A percentile compares a stretch with the other conserved stretches of the same genome.
Evolutionary conservation across 352 stramenopile genomes (phyloP).

Genomic region (Phytophthora quininea): DNA sequence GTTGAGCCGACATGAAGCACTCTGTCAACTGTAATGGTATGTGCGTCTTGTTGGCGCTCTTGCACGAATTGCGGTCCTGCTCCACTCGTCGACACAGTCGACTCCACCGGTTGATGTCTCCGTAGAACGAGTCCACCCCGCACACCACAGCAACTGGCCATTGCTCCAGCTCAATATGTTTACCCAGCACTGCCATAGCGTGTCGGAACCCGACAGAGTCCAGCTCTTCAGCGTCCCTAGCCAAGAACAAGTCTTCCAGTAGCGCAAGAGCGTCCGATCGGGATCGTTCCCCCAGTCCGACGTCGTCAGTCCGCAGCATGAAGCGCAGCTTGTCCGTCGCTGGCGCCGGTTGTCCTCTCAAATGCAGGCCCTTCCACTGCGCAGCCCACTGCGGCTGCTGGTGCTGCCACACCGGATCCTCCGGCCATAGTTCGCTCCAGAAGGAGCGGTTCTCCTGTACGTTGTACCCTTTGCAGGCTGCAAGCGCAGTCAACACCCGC

Average conservation of each 20-base stretch:
- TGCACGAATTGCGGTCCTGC: background rate
- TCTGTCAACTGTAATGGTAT: constrained; percentile 17
- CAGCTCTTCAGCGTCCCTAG: constrained; percentile 6
- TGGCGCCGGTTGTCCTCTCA: constrained; percentile 1
- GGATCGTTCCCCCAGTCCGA: background rate
- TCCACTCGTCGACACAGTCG: constrained; percentile 4
- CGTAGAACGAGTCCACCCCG: constrained; percentile 8
- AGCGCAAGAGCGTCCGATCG: constrained; percentile 1
- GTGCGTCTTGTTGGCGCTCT: constrained; percentile 15
- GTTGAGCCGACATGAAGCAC: constrained; percentile 10
- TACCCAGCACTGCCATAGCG: constrained; percentile 17
- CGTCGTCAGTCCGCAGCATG: constrained; percentile 8
- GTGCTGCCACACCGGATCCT: background rate
- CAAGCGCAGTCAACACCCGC: constrained; percentile 18
- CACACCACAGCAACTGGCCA: constrained; percentile 14
- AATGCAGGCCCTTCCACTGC: constrained; percentile 23
- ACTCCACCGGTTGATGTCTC: constrained; percentile 5
- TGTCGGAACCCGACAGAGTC: constrained; percentile 15
- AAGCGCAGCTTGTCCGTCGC: constrained; percentile 2
- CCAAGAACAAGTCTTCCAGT: constrained; percentile 11
- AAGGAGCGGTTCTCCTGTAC: constrained; percentile 25
- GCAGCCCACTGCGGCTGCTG: constrained; percentile 14
- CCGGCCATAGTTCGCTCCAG: constrained; percentile 26
- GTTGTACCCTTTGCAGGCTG: constrained; percentile 20
- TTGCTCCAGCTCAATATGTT: constrained; percentile 13